A percentile compares a stretch with the other conserved stretches of the same genome.
Conservation (phyloP, 2,329 filamentous ascomycete species). For the Grosmannia serpens region DNA sequence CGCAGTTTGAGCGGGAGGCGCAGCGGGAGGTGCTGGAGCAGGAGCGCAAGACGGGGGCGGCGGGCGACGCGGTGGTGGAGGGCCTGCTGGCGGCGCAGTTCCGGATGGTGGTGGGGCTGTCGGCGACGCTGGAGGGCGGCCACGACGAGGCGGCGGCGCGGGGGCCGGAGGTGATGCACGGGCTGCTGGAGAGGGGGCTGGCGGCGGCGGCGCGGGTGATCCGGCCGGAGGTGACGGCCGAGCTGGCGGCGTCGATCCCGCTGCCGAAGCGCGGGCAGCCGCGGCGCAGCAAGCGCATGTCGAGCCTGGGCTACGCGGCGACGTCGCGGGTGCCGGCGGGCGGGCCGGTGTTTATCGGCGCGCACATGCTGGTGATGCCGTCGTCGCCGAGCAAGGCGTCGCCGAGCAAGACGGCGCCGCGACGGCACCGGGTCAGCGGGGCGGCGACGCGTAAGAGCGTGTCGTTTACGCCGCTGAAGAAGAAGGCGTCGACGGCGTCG, state of each 20-base stretch:
- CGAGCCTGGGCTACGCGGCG: slow-evolving; percentile 18
- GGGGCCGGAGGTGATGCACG: slow-evolving; percentile 65
- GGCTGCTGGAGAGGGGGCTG: slow-evolving; percentile 66
- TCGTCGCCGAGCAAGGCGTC: slow-evolving; percentile 32
- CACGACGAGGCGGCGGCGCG: slow-evolving; percentile 73
- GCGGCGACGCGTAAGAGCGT: slow-evolving; percentile 54
- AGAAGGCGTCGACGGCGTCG: slow-evolving; percentile 45
- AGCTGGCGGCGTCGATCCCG: slow-evolving; percentile 37
- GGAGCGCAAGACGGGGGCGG: slow-evolving; percentile 56
- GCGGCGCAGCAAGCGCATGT: slow-evolving; percentile 59
- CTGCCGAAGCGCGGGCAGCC: slow-evolving; percentile 52
- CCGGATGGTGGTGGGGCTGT: slow-evolving; percentile 74
- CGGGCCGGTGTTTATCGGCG: not conserved
- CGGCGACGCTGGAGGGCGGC: slow-evolving; percentile 69
- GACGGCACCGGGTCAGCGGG: slow-evolving; percentile 51
- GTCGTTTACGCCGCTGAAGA: slow-evolving; percentile 71
- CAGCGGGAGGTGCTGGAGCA: slow-evolving; percentile 69
- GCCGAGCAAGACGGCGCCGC: slow-evolving; percentile 68
- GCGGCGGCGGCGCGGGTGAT: slow-evolving; percentile 71
- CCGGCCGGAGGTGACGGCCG: slow-evolving; percentile 55
- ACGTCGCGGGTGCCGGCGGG: not conserved
- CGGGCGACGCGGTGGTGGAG: slow-evolving; percentile 59
- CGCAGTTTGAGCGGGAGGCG: slow-evolving; percentile 70
- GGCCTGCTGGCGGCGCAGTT: slow-evolving; percentile 82
- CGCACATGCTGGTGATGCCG: slow-evolving; percentile 4